Evolutionary conservation across 306 rosid genomes (phyloP), one percentile per base, ranked within the genome.

Genomic region (Medicago ruthenica): DNA sequence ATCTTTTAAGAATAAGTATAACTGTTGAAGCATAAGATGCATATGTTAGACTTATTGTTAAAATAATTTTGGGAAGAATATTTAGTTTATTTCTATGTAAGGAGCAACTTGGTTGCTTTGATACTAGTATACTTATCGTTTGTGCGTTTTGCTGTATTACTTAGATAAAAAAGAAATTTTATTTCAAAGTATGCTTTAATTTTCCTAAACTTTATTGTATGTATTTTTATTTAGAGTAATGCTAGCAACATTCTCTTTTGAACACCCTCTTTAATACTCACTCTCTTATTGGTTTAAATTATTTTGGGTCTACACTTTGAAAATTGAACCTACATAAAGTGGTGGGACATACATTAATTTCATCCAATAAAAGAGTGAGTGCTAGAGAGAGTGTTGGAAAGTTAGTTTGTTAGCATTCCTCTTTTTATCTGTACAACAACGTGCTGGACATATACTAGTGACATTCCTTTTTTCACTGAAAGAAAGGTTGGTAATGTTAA

Each of bases 21-120:
- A 42, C 44, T 74, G 74, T 69, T 67, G 24, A 31, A 59, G 42
- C 47, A 11, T 48, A 58, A 37, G 60, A 75, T 74, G 69, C 6
- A 24, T 61, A 22, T 61, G 67, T 51, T 72, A 41, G 17, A 73
- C 54, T 61, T 34, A 51, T 9, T 66, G 73, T 37, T 57, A 50
- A 54, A 31, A 20, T 50, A 20, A 36, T 69, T 45, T 8, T 14
- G 16, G 42, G 41, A 57, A 58, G 41, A 67, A 36, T 44, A 22
- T 77, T 34, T 42, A 6, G 12, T 40, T 64, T 40, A 16, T 18
- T 17, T 40, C 75, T 16, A 24, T 51, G 42, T 16, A 75, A 47
- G 50, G 24, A 42, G 58, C 55, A 40, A 7, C 15, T 44, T 11
- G 68, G 37, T 16, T 53, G 36, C 48, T 67, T 64, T n/a, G 47